Conservation (phyloP, 495 filamentous ascomycete species). For the Podospora pseudocomata region DNA sequence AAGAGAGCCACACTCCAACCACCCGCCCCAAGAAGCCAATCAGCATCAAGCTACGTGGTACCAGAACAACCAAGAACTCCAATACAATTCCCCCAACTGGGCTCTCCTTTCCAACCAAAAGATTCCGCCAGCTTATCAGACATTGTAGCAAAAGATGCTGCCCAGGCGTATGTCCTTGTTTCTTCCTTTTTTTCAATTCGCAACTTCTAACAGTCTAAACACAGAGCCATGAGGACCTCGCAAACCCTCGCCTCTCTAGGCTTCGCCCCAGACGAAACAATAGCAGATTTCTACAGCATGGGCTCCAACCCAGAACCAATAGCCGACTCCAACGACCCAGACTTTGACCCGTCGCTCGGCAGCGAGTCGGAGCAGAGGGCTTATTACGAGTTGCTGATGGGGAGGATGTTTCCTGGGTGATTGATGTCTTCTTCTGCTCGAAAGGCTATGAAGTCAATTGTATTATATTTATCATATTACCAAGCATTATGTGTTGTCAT, state of each 20-base stretch:
- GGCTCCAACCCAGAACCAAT: slow-evolving; percentile 36
- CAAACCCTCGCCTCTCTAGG: slow-evolving; percentile 36
- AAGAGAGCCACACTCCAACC: slow-evolving; percentile 15
- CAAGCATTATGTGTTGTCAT: no score
- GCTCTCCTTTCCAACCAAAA: slow-evolving; percentile 10
- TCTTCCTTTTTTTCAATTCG: background rate
- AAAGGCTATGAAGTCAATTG: no score
- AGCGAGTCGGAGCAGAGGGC: slow-evolving; percentile 35
- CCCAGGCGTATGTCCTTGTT: slow-evolving; percentile 23
- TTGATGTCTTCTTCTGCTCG: background rate
- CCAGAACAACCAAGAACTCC: slow-evolving; percentile 8
- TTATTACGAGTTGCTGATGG: slow-evolving; percentile 40
- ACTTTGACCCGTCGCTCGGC: slow-evolving; percentile 31
- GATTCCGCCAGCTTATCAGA: slow-evolving; percentile 30
- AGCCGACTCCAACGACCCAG: slow-evolving; percentile 18
- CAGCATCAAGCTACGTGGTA: slow-evolving; percentile 9
- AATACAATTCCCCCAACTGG: background rate
- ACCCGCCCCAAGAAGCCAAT: slow-evolving; percentile 13
- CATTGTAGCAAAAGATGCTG: slow-evolving; percentile 37
- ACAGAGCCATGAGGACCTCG: slow-evolving; percentile 30
- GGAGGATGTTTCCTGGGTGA: slow-evolving; percentile 23
- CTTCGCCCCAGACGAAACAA: slow-evolving; percentile 38
- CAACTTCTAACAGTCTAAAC: background rate
- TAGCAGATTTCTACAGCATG: slow-evolving; percentile 38
- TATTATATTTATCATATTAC: no score